Evolutionary conservation across 2,329 filamentous ascomycete species (phyloP).

Genomic region (Metarhizium rileyi): DNA sequence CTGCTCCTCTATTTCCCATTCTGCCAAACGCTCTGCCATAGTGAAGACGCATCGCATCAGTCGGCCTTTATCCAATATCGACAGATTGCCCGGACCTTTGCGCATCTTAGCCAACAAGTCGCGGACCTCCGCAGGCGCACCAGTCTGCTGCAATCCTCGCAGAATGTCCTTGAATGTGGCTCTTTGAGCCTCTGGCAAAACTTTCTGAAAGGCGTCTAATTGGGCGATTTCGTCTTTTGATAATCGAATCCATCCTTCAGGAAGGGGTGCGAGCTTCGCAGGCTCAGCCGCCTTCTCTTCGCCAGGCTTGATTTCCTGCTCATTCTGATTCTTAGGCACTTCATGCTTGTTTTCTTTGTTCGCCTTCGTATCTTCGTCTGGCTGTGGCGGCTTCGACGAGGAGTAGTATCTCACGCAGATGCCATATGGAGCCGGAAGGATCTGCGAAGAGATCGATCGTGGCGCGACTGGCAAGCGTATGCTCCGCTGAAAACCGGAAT

Average conservation of each 20-base stretch:
- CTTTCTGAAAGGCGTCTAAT: conserved; percentile 50
- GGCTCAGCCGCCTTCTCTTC: conserved; percentile 14
- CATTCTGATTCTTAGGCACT: conserved; percentile 4
- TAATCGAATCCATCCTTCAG: conserved; percentile 38
- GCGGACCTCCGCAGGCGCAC: conserved; percentile 59
- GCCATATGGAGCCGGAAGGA: conserved; percentile 23
- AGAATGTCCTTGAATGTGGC: conserved; percentile 49
- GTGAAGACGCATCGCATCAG: conserved; percentile 27
- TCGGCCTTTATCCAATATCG: conserved; percentile 27
- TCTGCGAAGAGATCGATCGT: conserved; percentile 24
- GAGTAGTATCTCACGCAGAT: conserved; percentile 28
- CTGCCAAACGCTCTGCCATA: conserved; percentile 25
- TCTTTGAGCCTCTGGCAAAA: conserved; percentile 53
- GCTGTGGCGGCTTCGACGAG: conserved; percentile 25
- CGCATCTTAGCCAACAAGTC: conserved; percentile 45
- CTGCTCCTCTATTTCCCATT: conserved; percentile 16
- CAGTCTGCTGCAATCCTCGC: conserved; percentile 54
- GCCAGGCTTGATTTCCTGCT: conserved; percentile 12
- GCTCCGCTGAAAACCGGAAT: conserved; percentile 38
- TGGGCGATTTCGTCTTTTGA: conserved; percentile 37
- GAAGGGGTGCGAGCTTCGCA: conserved; percentile 23
- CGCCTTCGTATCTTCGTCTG: conserved; percentile 23
- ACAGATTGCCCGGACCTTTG: conserved; percentile 44
- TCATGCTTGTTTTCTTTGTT: conserved; percentile 17
- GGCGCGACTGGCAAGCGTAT: conserved; percentile 24